Percentiles rank a stretch among this genome's conserved stretches.
These are phyloP conservation scores for Delitschia confertaspora DNA, from an alignment of 495 filamentous ascomycete species.

Conservation along the genomic window DNA sequence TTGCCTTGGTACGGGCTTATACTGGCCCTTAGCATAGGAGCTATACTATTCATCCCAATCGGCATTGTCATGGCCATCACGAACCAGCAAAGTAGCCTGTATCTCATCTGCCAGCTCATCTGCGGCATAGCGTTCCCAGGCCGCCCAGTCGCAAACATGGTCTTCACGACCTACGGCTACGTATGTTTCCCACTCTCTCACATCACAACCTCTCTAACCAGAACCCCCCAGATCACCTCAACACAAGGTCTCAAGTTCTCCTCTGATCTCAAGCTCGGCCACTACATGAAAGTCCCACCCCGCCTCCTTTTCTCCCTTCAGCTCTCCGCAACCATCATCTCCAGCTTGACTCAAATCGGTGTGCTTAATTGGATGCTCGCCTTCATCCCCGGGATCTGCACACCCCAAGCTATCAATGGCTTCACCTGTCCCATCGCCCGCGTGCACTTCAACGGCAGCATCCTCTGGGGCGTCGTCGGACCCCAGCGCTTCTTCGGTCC, in stretches of 20 bases:
- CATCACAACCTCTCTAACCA: constrained; percentile 31
- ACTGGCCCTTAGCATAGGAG: constrained; percentile 62
- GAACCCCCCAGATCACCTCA: constrained; percentile 68
- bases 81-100: constrained; percentile 73
- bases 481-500: constrained; percentile 68
- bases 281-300: constrained; percentile 91
- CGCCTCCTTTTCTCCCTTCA: constrained; percentile 71
- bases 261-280: constrained; percentile 76
- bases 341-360: constrained; percentile 68
- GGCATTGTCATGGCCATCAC: constrained; percentile 82
- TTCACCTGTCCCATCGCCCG: constrained; percentile 82
- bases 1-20: constrained; percentile 70
- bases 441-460: constrained; percentile 82
- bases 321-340: constrained; percentile 69
- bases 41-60: constrained; percentile 66
- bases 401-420: constrained; percentile 65
- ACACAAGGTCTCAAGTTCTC: constrained; percentile 82
- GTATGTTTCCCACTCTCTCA: constrained; percentile 9
- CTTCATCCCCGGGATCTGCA: constrained; percentile 69
- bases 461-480: constrained; percentile 83
- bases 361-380: constrained; percentile 86
- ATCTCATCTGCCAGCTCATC: constrained; percentile 73
- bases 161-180: constrained; percentile 74
- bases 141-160: constrained; percentile 78
- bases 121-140: constrained; percentile 72